Percentiles rank a stretch among this genome's conserved stretches.
These are phyloP conservation scores for Colletotrichum sp. DNA, from an alignment of 2,329 filamentous ascomycete species.

Conservation along the genomic window DNA sequence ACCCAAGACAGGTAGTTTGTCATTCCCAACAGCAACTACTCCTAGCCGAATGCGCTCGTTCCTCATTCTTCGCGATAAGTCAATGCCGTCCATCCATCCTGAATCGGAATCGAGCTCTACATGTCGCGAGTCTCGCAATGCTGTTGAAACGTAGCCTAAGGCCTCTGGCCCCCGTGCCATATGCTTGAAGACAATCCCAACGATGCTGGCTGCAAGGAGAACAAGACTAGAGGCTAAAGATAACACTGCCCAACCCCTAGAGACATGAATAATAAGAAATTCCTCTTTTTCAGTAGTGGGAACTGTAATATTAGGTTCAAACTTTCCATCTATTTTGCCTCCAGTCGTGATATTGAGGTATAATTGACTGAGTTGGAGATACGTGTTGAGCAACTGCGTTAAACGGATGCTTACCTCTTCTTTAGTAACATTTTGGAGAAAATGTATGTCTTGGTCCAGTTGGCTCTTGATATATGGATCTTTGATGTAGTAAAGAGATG, in stretches of 20 bases:
- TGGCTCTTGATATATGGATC: too few relatives aligned
- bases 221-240: background rate
- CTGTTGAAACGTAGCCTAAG: background rate
- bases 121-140: background rate
- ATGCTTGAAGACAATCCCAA: background rate
- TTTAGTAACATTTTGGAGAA: background rate
- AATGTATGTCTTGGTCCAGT: background rate
- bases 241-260: background rate
- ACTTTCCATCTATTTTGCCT: accelerated
- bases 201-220: background rate
- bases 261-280: background rate
- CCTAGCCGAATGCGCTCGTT: background rate
- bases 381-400: background rate
- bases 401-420: background rate
- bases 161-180: background rate
- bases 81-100: background rate
- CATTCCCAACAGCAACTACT: background rate
- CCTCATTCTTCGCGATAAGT: background rate
- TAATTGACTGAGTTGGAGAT: accelerated
- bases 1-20: background rate
- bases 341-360: accelerated
- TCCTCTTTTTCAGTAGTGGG: accelerated
- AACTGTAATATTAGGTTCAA: background rate
- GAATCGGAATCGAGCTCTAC: background rate
- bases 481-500: background rate